Conservation (phyloP, 2,329 filamentous ascomycete species). For the Fusarium paranaense region DNA sequence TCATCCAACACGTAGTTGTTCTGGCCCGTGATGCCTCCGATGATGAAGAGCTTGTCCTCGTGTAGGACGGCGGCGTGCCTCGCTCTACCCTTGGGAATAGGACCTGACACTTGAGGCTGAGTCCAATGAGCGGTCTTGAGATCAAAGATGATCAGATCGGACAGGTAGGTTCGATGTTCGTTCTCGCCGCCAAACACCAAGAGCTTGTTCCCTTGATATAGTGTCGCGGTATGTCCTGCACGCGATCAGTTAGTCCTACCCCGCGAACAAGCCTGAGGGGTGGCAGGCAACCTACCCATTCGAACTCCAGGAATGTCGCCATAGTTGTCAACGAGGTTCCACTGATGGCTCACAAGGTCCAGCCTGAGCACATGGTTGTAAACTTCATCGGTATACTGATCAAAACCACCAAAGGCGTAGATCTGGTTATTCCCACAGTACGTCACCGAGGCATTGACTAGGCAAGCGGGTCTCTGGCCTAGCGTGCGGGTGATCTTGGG, state of each 20-base stretch:
- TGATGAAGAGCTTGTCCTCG: slow-evolving; percentile 95
- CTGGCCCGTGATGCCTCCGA: slow-evolving; percentile 94
- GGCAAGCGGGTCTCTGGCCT: slow-evolving; percentile 87
- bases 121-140: slow-evolving; percentile 96
- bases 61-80: slow-evolving; percentile 94
- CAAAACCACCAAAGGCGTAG: slow-evolving; percentile 97
- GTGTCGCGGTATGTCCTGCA: slow-evolving; percentile 89
- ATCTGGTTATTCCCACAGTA: slow-evolving; percentile 98
- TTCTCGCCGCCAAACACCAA: slow-evolving; percentile 98
- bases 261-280: not conserved
- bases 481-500: slow-evolving; percentile 85
- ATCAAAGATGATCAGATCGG: slow-evolving; percentile 96
- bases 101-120: slow-evolving; percentile 86
- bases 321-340: slow-evolving; percentile 98
- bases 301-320: slow-evolving; percentile 96
- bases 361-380: slow-evolving; percentile 97
- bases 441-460: slow-evolving; percentile 99
- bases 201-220: slow-evolving; percentile 95
- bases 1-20: slow-evolving; percentile 95
- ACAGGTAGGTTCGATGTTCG: slow-evolving; percentile 94
- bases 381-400: slow-evolving; percentile 98
- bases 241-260: slow-evolving; percentile 14
- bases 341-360: slow-evolving; percentile 88
- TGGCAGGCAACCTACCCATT: slow-evolving; percentile 76
- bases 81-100: slow-evolving; percentile 88